Evolutionary conservation across 805 yeast genomes (phyloP), one percentile per base, ranked within the genome.

Genomic region (Blastobotrys americana): DNA sequence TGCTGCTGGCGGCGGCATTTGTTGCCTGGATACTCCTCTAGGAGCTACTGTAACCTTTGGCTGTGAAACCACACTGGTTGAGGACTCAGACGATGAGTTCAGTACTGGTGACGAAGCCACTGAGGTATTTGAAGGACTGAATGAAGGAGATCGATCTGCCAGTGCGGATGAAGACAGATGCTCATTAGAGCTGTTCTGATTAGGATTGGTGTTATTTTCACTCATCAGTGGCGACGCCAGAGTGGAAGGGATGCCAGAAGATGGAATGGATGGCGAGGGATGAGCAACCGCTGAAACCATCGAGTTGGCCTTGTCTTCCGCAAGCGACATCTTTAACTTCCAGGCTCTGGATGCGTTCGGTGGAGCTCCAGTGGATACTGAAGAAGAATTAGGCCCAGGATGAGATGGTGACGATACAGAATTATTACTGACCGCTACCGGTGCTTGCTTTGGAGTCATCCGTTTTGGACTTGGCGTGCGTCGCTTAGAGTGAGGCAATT

Each of bases 381-480:
- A 25, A 25, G 31, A 8, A 8, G 31, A 25, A 25, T 25, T 25
- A 36, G 21, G 39, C 17, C 21, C 23, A 16, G 17, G 18, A 34
- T 17, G 37, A 34, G 18, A 13, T 34, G n/a, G 40, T 1, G 56
- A 43, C n/a, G 50, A 48, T 9, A 20, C 8, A 8, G 28, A 38
- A 4, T 31, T 17, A 5, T 31, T 17, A 15, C 34, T 17, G 16
- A 31, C 5, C 16, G 34, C 28, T 4, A 18, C 19, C 15, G 16
- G 46, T 10, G 15, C 42, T 10, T 2, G 31, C 23, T 27, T 28
- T 18, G 43, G 35, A n/a, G 39, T 34, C 50, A 48, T 48, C 15
- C 56, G 43, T 37, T 51, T 50, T 5, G 56, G 56, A 8, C 49
- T 42, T n/a, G 56, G 56, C 2, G 53, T 45, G 9, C 56, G 38